Evolutionary conservation across 1,139 yeast genomes (phyloP), one percentile per base, ranked within the genome.

Genomic region (Pichia sp.): DNA sequence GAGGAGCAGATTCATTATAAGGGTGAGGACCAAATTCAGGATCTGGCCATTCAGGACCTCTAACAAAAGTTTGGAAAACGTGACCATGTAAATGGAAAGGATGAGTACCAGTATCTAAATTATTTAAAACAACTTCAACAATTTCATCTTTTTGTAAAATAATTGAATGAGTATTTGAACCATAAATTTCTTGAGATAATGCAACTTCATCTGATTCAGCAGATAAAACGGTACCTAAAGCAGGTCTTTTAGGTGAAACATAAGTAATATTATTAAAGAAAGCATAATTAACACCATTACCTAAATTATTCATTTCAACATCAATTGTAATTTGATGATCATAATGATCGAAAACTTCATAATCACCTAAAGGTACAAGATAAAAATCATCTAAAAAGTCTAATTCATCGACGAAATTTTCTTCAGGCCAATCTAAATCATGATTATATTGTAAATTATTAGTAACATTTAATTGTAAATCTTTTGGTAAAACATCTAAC

Each of bases 31-130:
- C 71, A 39, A 59, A 63, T 2, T 67, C 72, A 26, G 18, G 18
- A 34, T 61, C 61, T 31, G 67, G 68, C 36, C 68, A 62, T 21
- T 67, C 74, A 7, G 66, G 66, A 34, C 76, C 66, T 57, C 74
- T 59, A 49, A 69, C 71, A 41, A 84, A 58, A 9, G 84, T 69
- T 69, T 86, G 93, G 71, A 85, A 84, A 46, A 69, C 71, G 61
- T 84, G 93, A 26, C 96, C 96, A 54, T 86, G 96, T 52, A 86
- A 66, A 60, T 86, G 96, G 79, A 88, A 84, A n/a, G 96, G 95
- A 62, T 86, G 95, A 47, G 76, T 75, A 64, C 93, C 93, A 40
- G 88, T 84, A 61, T 85, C 95, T 46, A 66, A 61, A 47, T 85
- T 82, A 58, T 84, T 84, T 36, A 86, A 61, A 10, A 83, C 75